Base-by-base conservation (phyloP, 2,329 filamentous ascomycete species). In the Colletotrichum tamarilloi region DNA sequence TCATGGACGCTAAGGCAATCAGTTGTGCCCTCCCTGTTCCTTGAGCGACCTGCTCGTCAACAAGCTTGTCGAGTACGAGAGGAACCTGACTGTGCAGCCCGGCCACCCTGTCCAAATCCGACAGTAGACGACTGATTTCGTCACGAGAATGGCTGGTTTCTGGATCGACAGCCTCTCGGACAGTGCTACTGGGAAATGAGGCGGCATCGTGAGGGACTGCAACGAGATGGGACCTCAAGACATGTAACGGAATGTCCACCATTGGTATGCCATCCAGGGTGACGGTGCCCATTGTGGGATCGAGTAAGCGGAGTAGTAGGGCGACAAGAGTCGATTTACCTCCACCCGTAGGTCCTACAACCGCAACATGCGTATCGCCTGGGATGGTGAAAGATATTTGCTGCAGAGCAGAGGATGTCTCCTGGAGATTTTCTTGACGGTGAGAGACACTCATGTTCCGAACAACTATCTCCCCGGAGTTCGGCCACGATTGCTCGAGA, bases 301-400 rank as follows among this genome's bases (percentile, higher is more conserved):
- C 46, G n/a, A 64, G 62, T 1, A 64, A 0, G 7, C 62, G 62
- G 26, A 64, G 1, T 5, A 64, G 26, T 16, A 64, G n/a, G 14
- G 62, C 26, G 28, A 64, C 28, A 4, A 64, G 28, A 1, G 62
- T 64, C 11, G 62, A 64, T 64, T 64, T 64, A 4, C 62, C 62
- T 14, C 38, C 62, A 1, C 42, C 62, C 14, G 62, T 64, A 1
- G 62, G 26, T 14, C 42, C 62, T 12, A 64, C 62, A 22, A 64
- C 62, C 8, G 62, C 62, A 22, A 64, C n/a, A 12, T 64, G 62
- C n/a, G 28, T 38, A 2, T 28, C 46, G 62, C 19, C 46, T 46
- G 26, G 62, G 19, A 64, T 64, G 6, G n/a, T 35, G 38, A 64
- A 3, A 14, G 26, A n/a, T 16, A 64, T 2, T 24, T 64, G 11